Evolutionary conservation across 441 rosid species (phyloP), one percentile per base, ranked within the genome.

Genomic region (Manihot esculenta): DNA sequence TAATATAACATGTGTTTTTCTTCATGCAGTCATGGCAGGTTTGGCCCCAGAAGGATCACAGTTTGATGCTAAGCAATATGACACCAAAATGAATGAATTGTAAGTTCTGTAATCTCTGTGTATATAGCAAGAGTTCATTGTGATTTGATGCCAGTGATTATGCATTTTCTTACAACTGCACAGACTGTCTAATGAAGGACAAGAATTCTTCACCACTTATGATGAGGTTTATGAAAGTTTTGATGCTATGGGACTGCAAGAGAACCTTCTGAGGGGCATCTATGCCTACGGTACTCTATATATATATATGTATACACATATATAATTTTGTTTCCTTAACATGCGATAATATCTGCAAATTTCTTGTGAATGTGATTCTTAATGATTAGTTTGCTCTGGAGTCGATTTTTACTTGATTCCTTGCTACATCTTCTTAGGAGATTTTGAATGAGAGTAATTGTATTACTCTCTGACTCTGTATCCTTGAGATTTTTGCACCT

Each of bases 11-110:
- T 20, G 27, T 53, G 14, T 30, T 24, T 56, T 68, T 45, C 33
- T 61, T 57, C 3, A 42, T 73, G 49, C 86, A 91, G 94, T 74
- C 81, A 91, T 91, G 97, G 97, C 96, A 74, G 88, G 90, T 58
- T 56, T 77, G 71, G 82, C 91, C 77, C 79, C 89, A 1, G 94
- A 93, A 79, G 93, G 96, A 74, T 80, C 93, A 0, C 96, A 89
- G 53, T 91, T 85, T 49, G 94, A 93, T 79, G 83, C 89, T 59
- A 85, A 82, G 71, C 89, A 88, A 63, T 93, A 54, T 77, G 97
- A 93, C 42, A 64, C 86, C 10, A 94, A 80, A 79, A 89, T 94
- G 96, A 88, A 76, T 74, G 82, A 79, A 35, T 23, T 79, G 82
- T 79, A 48, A 66, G 77, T 59, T 77, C 48, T 26, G 15, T 33